Percentiles rank a stretch among this genome's conserved stretches.
Conservation (phyloP, 2,329 filamentous ascomycete species). For the Samsoniella hepiali region DNA sequence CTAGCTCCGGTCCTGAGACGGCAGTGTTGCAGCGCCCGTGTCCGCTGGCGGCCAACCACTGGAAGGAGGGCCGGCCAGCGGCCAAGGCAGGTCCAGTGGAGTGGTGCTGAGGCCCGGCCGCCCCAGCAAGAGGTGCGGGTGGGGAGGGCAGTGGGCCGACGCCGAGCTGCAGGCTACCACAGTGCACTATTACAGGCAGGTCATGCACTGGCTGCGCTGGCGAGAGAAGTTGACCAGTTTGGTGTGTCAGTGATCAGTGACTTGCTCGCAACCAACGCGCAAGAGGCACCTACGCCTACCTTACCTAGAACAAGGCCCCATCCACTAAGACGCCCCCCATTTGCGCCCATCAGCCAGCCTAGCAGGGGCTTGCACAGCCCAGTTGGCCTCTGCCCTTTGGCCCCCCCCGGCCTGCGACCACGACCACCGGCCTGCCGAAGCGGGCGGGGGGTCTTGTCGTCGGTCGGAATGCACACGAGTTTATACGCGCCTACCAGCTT, state of each 20-base stretch:
- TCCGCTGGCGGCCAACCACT: no score
- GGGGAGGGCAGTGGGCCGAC: no score
- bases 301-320: not conserved
- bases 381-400: not conserved
- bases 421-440: not conserved
- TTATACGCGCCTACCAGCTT: constrained; percentile 2
- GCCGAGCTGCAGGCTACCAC: no score
- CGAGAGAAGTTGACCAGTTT: no score
- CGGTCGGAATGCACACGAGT: constrained; percentile 13
- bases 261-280: not conserved
- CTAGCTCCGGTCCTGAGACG: no score
- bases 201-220: no score
- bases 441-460: not conserved
- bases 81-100: no score
- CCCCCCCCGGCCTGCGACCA: not conserved
- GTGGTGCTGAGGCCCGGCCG: no score
- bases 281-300: not conserved
- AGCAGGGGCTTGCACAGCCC: not conserved
- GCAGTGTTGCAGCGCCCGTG: no score
- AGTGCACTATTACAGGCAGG: no score
- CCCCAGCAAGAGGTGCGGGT: no score
- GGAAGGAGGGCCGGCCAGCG: no score
- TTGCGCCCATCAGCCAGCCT: constrained; percentile 4
- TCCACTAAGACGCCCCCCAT: not conserved
- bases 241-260: not conserved